A percentile compares a stretch with the other conserved stretches of the same genome.
These are phyloP conservation scores for Aspergillus taichungensis DNA, from an alignment of 495 filamentous ascomycete genomes.

Conservation along the genomic window DNA sequence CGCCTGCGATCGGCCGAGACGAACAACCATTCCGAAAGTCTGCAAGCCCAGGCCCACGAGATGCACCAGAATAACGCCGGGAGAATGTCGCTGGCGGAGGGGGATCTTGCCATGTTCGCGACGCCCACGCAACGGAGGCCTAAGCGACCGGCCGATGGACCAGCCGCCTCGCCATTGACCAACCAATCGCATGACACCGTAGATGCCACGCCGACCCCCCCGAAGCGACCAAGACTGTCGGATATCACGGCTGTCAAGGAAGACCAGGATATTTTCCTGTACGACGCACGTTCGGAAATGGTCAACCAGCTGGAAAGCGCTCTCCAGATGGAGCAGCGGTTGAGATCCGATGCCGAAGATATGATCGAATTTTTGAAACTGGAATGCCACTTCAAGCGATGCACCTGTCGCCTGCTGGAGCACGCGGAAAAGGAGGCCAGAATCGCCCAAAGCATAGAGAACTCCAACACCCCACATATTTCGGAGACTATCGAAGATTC, in stretches of 20 bases:
- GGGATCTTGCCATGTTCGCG: conserved; percentile 26
- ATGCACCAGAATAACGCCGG: conserved; percentile 20
- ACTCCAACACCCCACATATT: no score
- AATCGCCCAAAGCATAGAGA: conserved; percentile 3
- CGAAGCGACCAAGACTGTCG: conserved; percentile 53
- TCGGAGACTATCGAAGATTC: not conserved
- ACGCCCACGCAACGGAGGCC: conserved; percentile 26
- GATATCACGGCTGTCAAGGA: conserved; percentile 34
- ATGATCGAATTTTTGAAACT: conserved; percentile 73
- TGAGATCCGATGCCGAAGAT: conserved; percentile 58
- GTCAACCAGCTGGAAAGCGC: conserved; percentile 53
- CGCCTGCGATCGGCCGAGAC: conserved; percentile 58
- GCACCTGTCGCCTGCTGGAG: conserved; percentile 53
- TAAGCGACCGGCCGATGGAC: conserved; percentile 54
- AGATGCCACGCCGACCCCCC: conserved; percentile 52
- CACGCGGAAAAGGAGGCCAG: conserved; percentile 22
- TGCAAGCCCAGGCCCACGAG: conserved; percentile 24
- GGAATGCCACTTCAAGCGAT: conserved; percentile 69
- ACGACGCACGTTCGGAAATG: conserved; percentile 33
- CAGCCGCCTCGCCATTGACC: conserved; percentile 29
- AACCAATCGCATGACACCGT: conserved; percentile 20
- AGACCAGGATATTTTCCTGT: conserved; percentile 35
- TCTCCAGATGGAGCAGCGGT: conserved; percentile 55
- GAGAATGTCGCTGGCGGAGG: conserved; percentile 25
- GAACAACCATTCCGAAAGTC: conserved; percentile 32